These are phyloP conservation scores for Fusarium newnesense DNA, from an alignment of 2,329 filamentous ascomycete species.

Conservation along the genomic window DNA sequence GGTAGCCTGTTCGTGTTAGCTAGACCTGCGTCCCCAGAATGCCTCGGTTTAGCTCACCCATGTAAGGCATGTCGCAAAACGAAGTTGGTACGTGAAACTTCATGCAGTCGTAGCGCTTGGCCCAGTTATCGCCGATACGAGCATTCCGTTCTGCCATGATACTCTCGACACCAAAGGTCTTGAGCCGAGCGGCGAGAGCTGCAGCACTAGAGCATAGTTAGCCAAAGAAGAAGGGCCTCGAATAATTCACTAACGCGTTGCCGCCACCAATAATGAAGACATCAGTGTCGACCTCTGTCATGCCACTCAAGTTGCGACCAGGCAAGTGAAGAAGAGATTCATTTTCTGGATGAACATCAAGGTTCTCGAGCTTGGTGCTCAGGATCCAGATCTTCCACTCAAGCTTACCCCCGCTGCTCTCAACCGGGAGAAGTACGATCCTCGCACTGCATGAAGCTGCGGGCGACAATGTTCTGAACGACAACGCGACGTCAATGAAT, in stretches of 20 bases:
- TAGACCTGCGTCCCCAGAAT: too few species aligned
- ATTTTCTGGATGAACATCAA: slow-evolving; percentile 16
- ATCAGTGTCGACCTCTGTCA: not conserved
- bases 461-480: slow-evolving; percentile 7
- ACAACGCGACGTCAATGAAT: slow-evolving; percentile 17
- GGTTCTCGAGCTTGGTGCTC: slow-evolving; percentile 18
- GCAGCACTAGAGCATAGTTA: not conserved
- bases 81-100: slow-evolving; percentile 32
- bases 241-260: not conserved
- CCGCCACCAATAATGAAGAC: slow-evolving; percentile 32
- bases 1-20: slow-evolving; percentile 7
- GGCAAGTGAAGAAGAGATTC: not conserved
- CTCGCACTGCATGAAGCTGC: slow-evolving; percentile 6
- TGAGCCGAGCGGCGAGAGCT: slow-evolving; percentile 25
- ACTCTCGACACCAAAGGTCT: slow-evolving; percentile 15
- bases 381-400: slow-evolving; percentile 35
- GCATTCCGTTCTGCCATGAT: slow-evolving; percentile 27
- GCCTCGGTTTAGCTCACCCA: not conserved
- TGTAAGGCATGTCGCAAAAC: slow-evolving; percentile 24
- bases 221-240: rapidly evolving
- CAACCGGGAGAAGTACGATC: slow-evolving; percentile 7
- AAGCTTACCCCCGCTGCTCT: rapidly evolving
- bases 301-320: not conserved
- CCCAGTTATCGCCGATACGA: slow-evolving; percentile 26
- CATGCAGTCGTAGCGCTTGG: slow-evolving; percentile 24